phyloP scores from a whole-genome alignment of 2,329 filamentous ascomycete species.

The Rhynchosporium secalis region DNA sequence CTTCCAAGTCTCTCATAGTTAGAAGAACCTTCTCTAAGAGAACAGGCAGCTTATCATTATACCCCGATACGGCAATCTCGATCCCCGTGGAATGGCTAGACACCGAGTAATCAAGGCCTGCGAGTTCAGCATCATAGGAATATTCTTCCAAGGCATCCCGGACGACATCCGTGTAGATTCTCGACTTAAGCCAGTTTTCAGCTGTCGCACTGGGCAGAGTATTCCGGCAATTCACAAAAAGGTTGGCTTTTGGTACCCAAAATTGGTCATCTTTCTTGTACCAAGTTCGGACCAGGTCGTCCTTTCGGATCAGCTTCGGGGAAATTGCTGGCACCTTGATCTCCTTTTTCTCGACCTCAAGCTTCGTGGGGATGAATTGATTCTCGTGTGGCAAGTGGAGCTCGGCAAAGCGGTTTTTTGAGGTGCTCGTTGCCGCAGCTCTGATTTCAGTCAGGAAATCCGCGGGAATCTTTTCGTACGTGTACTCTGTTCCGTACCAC shows the following conservation, averaged over 20 bases:
- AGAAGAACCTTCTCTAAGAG: constrained; percentile 84
- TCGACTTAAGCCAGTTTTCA: constrained; percentile 73
- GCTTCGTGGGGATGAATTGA: constrained; percentile 89
- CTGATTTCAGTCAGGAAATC: constrained; percentile 73
- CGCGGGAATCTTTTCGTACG: constrained; percentile 72
- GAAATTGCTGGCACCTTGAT: constrained; percentile 70
- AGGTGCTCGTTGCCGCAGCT: constrained; percentile 58
- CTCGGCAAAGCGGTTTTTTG: constrained; percentile 62
- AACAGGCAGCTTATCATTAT: constrained; percentile 94
- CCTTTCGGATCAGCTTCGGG: constrained; percentile 83
- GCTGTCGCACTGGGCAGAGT: constrained; percentile 78
- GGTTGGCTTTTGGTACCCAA: constrained; percentile 93
- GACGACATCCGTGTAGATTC: constrained; percentile 81
- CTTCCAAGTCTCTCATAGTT: constrained; percentile 79
- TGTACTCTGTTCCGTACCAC: constrained; percentile 98
- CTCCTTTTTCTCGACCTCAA: constrained; percentile 94
- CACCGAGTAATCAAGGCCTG: constrained; percentile 83
- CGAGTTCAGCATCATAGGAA: constrained; percentile 92
- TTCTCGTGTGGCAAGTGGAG: constrained; percentile 90
- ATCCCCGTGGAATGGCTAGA: constrained; percentile 70
- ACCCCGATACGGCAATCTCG: constrained; percentile 78
- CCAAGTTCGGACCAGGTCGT: constrained; percentile 80
- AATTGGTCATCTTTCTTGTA: constrained; percentile 99
- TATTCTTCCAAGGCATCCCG: constrained; percentile 89
- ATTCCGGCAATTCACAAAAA: constrained; percentile 78